Percentiles rank a stretch among this genome's conserved stretches.
These are phyloP conservation scores for Trebouxia sp. DNA, from an alignment of 139 green algal species.

Conservation along the genomic window DNA sequence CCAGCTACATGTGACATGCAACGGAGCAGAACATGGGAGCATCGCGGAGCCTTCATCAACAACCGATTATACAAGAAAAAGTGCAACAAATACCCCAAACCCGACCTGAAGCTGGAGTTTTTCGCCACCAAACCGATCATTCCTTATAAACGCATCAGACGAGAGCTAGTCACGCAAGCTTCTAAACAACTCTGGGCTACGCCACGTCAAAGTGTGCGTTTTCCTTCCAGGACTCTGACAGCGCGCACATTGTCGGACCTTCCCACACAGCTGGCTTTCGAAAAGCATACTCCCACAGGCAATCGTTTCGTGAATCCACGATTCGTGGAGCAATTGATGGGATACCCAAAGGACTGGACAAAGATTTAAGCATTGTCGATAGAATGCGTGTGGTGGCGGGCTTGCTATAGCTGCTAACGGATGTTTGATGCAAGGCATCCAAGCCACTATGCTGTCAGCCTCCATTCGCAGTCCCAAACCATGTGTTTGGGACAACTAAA, in stretches of 20 bases:
- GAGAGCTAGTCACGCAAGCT: not conserved
- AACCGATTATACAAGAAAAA: not conserved
- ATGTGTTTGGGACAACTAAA: slow-evolving; percentile 10
- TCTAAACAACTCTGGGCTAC: not conserved
- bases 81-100: not conserved
- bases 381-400: not conserved
- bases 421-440: not conserved
- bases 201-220: not conserved
- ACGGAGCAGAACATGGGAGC: not conserved
- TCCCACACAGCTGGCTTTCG: not conserved
- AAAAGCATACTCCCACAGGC: not conserved
- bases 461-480: not conserved
- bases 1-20: not conserved
- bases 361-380: not conserved
- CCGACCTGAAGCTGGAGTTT: not conserved
- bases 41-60: not conserved
- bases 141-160: not conserved
- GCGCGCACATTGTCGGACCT: not conserved
- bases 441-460: too few relatives aligned
- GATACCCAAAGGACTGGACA: not conserved
- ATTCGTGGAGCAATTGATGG: not conserved
- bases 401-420: not conserved
- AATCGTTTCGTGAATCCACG: not conserved
- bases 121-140: not conserved
- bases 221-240: not conserved